phyloP scores from a whole-genome alignment of 2,329 filamentous ascomycete species.

The Pyrenophora seminiperda region DNA sequence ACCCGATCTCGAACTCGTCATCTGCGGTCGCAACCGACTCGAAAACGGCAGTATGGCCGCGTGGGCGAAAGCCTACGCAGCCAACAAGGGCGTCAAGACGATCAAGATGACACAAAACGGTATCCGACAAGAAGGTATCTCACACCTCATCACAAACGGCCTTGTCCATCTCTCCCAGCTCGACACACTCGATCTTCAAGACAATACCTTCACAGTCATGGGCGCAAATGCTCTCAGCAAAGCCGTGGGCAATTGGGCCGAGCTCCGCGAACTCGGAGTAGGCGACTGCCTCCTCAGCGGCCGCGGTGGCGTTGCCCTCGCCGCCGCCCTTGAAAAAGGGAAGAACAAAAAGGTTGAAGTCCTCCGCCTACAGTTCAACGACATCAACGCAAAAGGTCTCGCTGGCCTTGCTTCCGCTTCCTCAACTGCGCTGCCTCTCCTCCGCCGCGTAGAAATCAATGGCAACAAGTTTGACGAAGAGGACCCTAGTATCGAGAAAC shows the following conservation, averaged over 20 bases:
- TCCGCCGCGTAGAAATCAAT: constrained; percentile 90
- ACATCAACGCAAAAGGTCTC: constrained; percentile 79
- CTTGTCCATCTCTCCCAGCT: constrained; percentile 72
- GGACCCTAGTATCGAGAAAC: constrained; percentile 69
- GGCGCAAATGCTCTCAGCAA: constrained; percentile 79
- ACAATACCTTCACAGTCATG: constrained; percentile 90
- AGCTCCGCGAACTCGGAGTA: constrained; percentile 81
- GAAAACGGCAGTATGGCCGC: constrained; percentile 96
- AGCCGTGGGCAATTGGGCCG: constrained; percentile 74
- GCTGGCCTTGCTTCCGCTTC: constrained; percentile 72
- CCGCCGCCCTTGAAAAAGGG: constrained; percentile 72
- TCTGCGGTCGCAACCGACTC: constrained; percentile 93
- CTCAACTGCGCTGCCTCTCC: constrained; percentile 67
- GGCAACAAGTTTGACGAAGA: constrained; percentile 94
- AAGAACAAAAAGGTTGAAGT: constrained; percentile 80
- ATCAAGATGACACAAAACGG: constrained; percentile 99
- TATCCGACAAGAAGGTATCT: constrained; percentile 91
- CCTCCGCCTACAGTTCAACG: constrained; percentile 89
- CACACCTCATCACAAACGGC: constrained; percentile 77
- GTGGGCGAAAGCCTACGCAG: constrained; percentile 85
- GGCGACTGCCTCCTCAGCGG: constrained; percentile 84
- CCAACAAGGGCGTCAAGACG: constrained; percentile 78
- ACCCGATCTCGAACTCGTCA: constrained; percentile 89
- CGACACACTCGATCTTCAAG: constrained; percentile 84
- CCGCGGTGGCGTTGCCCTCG: constrained; percentile 76